A percentile compares a stretch with the other conserved stretches of the same genome.
Evolutionary conservation across 2,329 filamentous ascomycete species (phyloP).

Genomic region (Apiospora hydei): DNA sequence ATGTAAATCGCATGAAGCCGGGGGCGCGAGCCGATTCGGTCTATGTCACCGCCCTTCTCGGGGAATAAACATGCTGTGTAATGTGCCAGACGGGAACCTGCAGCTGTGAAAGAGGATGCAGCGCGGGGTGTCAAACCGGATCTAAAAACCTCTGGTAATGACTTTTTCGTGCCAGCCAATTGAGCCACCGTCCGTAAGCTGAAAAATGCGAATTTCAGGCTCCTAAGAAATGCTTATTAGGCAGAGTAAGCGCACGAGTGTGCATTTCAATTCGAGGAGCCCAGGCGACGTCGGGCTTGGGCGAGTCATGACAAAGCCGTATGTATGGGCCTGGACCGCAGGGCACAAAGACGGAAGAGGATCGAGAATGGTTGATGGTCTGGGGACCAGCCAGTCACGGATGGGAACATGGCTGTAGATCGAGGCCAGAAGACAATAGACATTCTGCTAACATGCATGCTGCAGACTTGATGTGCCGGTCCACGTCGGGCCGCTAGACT

Average conservation of each 20-base stretch:
- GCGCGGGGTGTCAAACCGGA: background rate
- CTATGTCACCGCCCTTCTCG: background rate
- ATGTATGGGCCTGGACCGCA: background rate
- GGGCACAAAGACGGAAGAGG: background rate
- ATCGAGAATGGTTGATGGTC: background rate
- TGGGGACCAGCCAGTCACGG: background rate
- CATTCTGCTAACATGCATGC: background rate
- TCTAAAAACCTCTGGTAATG: background rate
- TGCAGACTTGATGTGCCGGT: conserved; percentile 9
- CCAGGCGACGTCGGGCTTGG: too few species aligned
- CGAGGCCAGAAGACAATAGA: background rate
- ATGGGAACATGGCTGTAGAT: background rate
- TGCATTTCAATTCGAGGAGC: too few species aligned
- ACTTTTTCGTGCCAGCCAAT: too few species aligned
- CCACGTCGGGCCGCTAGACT: conserved; percentile 6
- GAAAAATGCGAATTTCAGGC: too few species aligned
- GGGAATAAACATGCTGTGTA: background rate
- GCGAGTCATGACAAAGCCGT: too few species aligned
- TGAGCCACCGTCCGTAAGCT: too few species aligned
- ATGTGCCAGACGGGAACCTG: conserved; percentile 9
- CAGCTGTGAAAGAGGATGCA: background rate
- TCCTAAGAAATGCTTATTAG: too few species aligned
- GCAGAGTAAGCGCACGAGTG: too few species aligned
- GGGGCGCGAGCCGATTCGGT: background rate
- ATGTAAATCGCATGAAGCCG: background rate